Evolutionary conservation across 306 rosid genomes (phyloP).

Genomic region (Quercus gilva): DNA sequence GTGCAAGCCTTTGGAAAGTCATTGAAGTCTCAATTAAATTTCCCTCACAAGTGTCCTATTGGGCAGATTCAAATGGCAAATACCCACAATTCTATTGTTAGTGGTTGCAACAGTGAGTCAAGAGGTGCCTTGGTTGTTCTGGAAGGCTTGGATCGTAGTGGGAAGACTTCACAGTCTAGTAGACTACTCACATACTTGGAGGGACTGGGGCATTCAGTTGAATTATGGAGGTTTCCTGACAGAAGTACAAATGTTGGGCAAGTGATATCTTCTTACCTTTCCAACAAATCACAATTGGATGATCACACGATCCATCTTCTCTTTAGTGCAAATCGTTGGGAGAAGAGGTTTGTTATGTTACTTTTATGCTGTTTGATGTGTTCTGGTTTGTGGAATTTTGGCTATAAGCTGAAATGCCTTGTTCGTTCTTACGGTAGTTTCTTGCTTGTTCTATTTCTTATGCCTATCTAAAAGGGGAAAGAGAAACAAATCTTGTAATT

Average conservation of each 20-base stretch:
- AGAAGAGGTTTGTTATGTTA: constrained; percentile 61
- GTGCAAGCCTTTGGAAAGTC: constrained; percentile 4
- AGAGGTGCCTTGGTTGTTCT: constrained; percentile 78
- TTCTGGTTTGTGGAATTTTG: too few relatives aligned
- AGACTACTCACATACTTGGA: constrained; percentile 64
- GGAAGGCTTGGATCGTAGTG: constrained; percentile 94
- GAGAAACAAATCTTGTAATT: too few relatives aligned
- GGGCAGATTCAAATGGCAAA: constrained; percentile 39
- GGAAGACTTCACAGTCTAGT: constrained; percentile 74
- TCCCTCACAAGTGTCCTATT: constrained; percentile 25
- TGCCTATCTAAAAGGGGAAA: too few relatives aligned
- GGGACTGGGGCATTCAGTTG: constrained; percentile 63
- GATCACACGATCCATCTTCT: constrained; percentile 87
- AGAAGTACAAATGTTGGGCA: constrained; percentile 79
- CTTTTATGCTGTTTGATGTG: background rate
- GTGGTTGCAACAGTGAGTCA: constrained; percentile 18
- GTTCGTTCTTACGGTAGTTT: background rate
- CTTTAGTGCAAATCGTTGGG: constrained; percentile 98
- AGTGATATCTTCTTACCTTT: constrained; percentile 89
- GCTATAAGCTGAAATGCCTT: too few relatives aligned
- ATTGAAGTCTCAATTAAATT: constrained; percentile 23
- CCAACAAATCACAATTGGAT: constrained; percentile 74
- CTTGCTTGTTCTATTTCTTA: too few relatives aligned
- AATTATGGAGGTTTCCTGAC: constrained; percentile 87
- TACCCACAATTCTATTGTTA: constrained; percentile 9